These are phyloP conservation scores for Zygnema cylindricum DNA, from an alignment of 139 green algal species.

Conservation along the genomic window DNA sequence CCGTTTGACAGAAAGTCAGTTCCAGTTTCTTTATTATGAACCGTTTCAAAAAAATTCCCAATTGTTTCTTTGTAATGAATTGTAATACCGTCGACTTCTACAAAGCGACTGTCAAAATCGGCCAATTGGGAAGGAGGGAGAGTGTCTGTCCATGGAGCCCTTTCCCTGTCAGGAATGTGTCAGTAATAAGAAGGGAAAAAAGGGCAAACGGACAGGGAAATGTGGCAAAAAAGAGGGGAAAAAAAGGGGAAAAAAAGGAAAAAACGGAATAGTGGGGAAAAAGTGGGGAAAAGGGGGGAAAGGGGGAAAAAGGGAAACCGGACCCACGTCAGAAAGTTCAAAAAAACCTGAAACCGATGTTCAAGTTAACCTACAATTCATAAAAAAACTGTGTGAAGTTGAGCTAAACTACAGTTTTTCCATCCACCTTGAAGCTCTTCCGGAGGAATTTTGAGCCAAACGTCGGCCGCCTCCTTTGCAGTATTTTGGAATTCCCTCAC, in stretches of 20 bases:
- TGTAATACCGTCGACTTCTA: constrained; percentile 61
- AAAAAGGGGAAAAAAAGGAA: no score
- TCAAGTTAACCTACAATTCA: no score
- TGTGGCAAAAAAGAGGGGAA: no score
- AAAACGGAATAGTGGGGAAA: no score
- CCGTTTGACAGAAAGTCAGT: no score
- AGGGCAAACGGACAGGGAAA: not conserved
- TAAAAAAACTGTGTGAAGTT: not conserved
- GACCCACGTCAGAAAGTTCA: no score
- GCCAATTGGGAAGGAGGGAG: constrained; percentile 62
- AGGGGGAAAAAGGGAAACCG: no score
- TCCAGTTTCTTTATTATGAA: no score
- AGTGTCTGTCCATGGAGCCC: constrained; percentile 47
- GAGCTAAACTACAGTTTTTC: not conserved
- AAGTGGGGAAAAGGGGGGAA: no score
- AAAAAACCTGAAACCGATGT: no score
- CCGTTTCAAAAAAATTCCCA: not conserved
- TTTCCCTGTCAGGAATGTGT: not conserved
- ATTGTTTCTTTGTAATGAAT: constrained; percentile 74
- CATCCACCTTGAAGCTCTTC: not conserved
- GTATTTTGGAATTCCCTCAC: not conserved
- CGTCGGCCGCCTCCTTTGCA: not conserved
- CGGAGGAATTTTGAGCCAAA: constrained; percentile 16
- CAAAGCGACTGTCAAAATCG: constrained; percentile 71
- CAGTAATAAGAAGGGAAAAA: not conserved